Evolutionary conservation across 1,284 basidiomycete genomes (phyloP).

Genomic region (Marasmius sp.): DNA sequence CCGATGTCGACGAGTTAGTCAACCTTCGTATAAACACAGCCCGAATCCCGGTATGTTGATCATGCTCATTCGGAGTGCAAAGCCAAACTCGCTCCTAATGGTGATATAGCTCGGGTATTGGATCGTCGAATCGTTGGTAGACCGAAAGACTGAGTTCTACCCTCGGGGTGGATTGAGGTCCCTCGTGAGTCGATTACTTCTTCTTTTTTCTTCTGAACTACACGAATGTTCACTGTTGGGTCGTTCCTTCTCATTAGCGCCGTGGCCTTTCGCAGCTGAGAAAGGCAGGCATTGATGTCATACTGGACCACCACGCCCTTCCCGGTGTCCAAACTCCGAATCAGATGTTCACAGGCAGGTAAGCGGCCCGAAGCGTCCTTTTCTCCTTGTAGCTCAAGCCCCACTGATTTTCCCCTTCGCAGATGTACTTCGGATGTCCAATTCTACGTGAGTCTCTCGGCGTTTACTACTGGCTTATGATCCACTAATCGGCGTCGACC

Average conservation of each 20-base stretch:
- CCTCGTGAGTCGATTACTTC: slow-evolving; percentile 43
- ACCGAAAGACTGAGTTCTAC: slow-evolving; percentile 60
- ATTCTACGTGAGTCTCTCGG: slow-evolving; percentile 59
- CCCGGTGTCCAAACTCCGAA: slow-evolving; percentile 64
- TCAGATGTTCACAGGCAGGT: slow-evolving; percentile 70
- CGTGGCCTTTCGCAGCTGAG: slow-evolving; percentile 59
- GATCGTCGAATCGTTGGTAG: slow-evolving; percentile 72
- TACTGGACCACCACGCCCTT: slow-evolving; percentile 76
- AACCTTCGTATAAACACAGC: slow-evolving; percentile 68
- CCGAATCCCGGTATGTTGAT: slow-evolving; percentile 61
- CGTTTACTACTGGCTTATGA: not conserved
- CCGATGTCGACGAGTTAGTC: slow-evolving; percentile 54
- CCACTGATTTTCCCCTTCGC: not conserved
- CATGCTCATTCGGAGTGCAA: not conserved
- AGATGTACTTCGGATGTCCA: slow-evolving; percentile 67
- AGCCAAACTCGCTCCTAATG: not conserved
- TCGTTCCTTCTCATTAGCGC: slow-evolving; percentile 37
- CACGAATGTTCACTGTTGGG: not conserved
- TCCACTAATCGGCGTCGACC: slow-evolving; percentile 4
- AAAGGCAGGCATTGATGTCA: slow-evolving; percentile 60
- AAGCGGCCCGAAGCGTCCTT: slow-evolving; percentile 14
- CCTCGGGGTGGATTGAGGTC: slow-evolving; percentile 67
- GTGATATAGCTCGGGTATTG: slow-evolving; percentile 70
- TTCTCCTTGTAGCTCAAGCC: not conserved
- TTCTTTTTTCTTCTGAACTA: not conserved